Evolutionary conservation across 2,329 filamentous ascomycete species (phyloP).

Genomic region (Colletotrichum sp.): DNA sequence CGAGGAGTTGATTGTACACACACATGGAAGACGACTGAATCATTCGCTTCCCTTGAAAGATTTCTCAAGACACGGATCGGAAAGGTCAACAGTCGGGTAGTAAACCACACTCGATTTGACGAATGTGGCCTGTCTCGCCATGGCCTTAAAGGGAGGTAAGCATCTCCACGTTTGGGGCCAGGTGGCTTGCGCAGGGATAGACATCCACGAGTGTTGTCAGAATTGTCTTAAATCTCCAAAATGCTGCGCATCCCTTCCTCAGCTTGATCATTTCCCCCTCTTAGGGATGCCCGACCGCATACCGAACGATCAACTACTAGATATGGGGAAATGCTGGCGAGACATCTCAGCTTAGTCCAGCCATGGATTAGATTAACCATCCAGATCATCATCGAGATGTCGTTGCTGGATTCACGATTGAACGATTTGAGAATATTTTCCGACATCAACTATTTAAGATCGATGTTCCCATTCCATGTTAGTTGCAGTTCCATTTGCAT

Average conservation of each 20-base stretch:
- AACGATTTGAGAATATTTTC: not conserved
- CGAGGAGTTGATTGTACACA: not conserved
- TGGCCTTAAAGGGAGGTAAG: not conserved
- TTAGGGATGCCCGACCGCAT: not conserved
- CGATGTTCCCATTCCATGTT: not conserved
- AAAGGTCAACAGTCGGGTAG: not conserved
- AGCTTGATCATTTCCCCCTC: not conserved
- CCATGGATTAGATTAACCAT: not conserved
- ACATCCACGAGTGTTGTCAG: not conserved
- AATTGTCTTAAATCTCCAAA: not conserved
- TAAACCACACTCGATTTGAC: not conserved
- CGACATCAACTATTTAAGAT: conserved; percentile 22
- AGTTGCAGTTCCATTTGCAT: not conserved
- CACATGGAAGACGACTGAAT: not conserved
- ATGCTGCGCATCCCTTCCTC: not conserved
- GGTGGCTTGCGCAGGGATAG: not conserved
- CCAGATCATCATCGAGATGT: not conserved
- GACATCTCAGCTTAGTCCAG: not conserved
- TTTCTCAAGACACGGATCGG: not conserved
- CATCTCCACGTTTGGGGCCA: not conserved
- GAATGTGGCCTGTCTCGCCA: not conserved
- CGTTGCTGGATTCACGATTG: not conserved
- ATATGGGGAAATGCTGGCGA: not conserved
- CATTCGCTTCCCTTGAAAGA: not conserved
- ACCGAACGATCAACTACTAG: not conserved